Evolutionary conservation across 805 yeast genomes (phyloP).

Genomic region (Ogataea zsoltii): DNA sequence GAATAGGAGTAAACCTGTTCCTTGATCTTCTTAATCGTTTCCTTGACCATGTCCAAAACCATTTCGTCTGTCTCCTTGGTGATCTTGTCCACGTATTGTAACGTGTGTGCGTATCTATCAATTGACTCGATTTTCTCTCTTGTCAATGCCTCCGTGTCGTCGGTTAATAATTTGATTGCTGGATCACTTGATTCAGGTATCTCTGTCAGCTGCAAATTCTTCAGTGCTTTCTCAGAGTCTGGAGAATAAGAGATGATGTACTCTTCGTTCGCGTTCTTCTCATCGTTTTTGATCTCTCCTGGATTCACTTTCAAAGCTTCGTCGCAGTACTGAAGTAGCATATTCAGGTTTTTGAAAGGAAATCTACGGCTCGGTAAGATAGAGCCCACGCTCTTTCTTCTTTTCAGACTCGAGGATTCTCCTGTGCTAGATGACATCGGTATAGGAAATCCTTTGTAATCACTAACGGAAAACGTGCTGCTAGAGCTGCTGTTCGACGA

Average conservation of each 20-base stretch:
- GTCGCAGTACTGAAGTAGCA: constrained; percentile 66
- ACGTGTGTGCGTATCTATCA: constrained; percentile 67
- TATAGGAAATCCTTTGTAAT: constrained; percentile 61
- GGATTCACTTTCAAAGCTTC: constrained; percentile 73
- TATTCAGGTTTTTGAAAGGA: constrained; percentile 61
- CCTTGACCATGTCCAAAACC: constrained; percentile 62
- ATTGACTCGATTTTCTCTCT: constrained; percentile 69
- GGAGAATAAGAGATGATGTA: constrained; percentile 52
- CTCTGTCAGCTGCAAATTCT: constrained; percentile 38
- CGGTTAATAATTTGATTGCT: constrained; percentile 60
- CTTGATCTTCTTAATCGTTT: constrained; percentile 58
- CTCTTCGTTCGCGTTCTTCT: constrained; percentile 23
- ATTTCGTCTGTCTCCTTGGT: constrained; percentile 74
- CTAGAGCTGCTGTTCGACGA: constrained; percentile 19
- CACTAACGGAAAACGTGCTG: constrained; percentile 31
- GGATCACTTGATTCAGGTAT: constrained; percentile 60
- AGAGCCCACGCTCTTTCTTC: constrained; percentile 44
- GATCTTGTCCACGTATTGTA: constrained; percentile 73
- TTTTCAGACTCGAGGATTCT: constrained; percentile 24
- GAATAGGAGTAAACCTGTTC: constrained; percentile 31
- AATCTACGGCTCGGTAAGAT: constrained; percentile 46
- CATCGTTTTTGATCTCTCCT: constrained; percentile 50
- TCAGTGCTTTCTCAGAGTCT: constrained; percentile 57
- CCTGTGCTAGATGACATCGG: constrained; percentile 28
- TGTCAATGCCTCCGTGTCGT: constrained; percentile 65